phyloP scores from a whole-genome alignment of 2,329 filamentous ascomycete genomes.

The Metarhizium humberi region DNA sequence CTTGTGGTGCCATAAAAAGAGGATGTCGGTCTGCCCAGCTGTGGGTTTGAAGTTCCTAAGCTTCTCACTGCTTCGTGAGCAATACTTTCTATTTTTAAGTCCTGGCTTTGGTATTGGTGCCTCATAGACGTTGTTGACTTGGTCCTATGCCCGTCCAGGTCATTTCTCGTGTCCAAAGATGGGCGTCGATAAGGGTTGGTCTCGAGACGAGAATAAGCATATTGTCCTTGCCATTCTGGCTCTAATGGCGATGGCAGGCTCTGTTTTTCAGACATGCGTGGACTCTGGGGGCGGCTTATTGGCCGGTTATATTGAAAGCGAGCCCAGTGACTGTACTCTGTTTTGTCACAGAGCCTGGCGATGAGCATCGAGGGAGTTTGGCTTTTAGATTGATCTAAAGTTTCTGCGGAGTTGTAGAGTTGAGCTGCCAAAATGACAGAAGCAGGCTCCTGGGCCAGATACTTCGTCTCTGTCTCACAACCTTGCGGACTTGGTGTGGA shows the following conservation, averaged over 20 bases:
- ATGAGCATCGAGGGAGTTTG: constrained; percentile 5
- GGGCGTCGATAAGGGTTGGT: constrained; percentile 34
- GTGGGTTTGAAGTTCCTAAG: neutral
- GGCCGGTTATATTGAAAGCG: constrained; percentile 41
- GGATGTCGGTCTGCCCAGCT: neutral
- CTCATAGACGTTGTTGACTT: neutral
- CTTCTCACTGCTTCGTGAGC: neutral
- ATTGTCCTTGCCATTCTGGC: constrained; percentile 48
- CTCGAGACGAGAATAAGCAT: constrained; percentile 38
- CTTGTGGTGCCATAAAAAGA: neutral
- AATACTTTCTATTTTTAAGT: neutral
- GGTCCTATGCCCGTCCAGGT: neutral
- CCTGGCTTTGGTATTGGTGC: neutral
- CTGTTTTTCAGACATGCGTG: constrained; percentile 51
- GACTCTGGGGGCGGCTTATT: constrained; percentile 33
- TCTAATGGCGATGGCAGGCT: constrained; percentile 42
- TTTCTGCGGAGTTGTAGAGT: neutral
- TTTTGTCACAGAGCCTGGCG: constrained; percentile 9
- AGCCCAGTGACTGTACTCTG: constrained; percentile 47
- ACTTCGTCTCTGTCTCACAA: too few species aligned
- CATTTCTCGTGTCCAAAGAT: constrained; percentile 25
- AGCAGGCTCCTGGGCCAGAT: too few species aligned
- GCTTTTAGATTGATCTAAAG: neutral
- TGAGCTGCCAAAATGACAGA: neutral
- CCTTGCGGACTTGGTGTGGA: too few species aligned